phyloP scores from a whole-genome alignment of 2,329 filamentous ascomycete species.

The Plectosphaerella plurivora region DNA sequence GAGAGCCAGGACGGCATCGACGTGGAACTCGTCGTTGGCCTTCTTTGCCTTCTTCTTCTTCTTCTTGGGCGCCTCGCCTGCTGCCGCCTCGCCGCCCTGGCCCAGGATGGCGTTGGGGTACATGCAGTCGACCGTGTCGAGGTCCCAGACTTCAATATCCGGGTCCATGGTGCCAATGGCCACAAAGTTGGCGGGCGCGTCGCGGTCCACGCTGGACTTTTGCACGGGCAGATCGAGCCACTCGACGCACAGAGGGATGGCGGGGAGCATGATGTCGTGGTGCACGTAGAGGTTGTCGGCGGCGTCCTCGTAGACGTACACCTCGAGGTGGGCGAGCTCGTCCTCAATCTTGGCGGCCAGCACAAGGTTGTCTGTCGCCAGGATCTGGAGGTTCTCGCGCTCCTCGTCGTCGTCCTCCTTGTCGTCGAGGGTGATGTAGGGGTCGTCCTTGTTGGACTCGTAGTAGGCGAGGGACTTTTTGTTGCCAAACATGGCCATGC shows the following conservation, averaged over 20 bases:
- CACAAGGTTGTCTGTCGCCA: conserved; percentile 89
- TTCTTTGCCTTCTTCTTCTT: conserved; percentile 89
- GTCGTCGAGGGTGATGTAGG: conserved; percentile 86
- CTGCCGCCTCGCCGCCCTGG: conserved; percentile 56
- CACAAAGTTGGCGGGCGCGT: conserved; percentile 80
- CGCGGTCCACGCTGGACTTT: conserved; percentile 56
- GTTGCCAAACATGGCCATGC: conserved; percentile 92
- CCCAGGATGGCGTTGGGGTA: conserved; percentile 96
- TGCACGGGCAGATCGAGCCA: conserved; percentile 93
- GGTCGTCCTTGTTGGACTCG: conserved; percentile 89
- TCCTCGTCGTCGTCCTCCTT: conserved; percentile 71
- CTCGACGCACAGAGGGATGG: conserved; percentile 91
- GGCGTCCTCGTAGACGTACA: conserved; percentile 95
- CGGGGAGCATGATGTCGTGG: conserved; percentile 98
- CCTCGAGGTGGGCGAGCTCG: conserved; percentile 91
- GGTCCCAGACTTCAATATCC: conserved; percentile 97
- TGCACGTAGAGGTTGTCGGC: conserved; percentile 98
- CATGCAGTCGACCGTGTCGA: conserved; percentile 95
- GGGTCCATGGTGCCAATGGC: conserved; percentile 96
- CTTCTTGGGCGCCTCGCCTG: conserved; percentile 68
- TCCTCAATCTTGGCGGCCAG: conserved; percentile 93
- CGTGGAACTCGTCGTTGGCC: conserved; percentile 87
- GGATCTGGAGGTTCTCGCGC: conserved; percentile 86
- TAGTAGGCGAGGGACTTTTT: conserved; percentile 92
- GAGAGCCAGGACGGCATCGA: conserved; percentile 87